A percentile compares a stretch with the other conserved stretches of the same genome.
These are phyloP conservation scores for Abortiporus biennis DNA, from an alignment of 1,284 basidiomycete genomes.

Conservation along the genomic window DNA sequence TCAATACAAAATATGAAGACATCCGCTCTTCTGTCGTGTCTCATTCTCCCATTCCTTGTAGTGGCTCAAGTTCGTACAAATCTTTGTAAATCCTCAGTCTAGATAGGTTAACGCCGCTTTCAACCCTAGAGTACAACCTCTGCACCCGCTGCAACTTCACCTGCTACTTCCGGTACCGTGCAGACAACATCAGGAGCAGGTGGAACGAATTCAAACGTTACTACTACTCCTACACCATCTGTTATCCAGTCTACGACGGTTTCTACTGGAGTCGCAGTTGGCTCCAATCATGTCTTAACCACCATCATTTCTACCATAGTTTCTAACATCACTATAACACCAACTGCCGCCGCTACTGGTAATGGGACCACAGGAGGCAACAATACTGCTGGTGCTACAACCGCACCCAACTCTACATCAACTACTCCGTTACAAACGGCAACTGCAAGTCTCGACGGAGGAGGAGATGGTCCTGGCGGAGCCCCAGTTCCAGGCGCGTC, in stretches of 20 bases:
- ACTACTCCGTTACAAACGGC: constrained; percentile 49
- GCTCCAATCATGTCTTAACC: constrained; percentile 19
- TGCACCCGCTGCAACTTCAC: constrained; percentile 2
- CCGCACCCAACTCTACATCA: constrained; percentile 23
- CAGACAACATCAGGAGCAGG: not conserved
- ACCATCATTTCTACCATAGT: constrained; percentile 34
- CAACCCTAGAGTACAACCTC: constrained; percentile 10
- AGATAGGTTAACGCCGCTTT: constrained; percentile 15
- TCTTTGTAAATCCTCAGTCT: constrained; percentile 1
- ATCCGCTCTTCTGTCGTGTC: constrained; percentile 20
- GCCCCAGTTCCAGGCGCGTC: constrained; percentile 42
- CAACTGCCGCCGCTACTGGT: constrained; percentile 10
- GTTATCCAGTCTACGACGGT: constrained; percentile 20
- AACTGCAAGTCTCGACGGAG: constrained; percentile 43
- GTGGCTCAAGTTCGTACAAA: constrained; percentile 28
- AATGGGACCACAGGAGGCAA: constrained; percentile 19
- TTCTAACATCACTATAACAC: constrained; percentile 33
- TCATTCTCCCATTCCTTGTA: constrained; percentile 26
- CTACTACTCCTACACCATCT: constrained; percentile 9
- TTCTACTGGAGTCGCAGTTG: constrained; percentile 15
- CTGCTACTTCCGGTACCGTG: constrained; percentile 1
- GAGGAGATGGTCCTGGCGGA: constrained; percentile 38
- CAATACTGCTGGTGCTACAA: constrained; percentile 23
- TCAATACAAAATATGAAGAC: too few relatives aligned
- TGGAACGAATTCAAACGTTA: not conserved